Base-by-base conservation (phyloP, 1,139 yeast genomes). In the Hyphopichia buzzinii region DNA sequence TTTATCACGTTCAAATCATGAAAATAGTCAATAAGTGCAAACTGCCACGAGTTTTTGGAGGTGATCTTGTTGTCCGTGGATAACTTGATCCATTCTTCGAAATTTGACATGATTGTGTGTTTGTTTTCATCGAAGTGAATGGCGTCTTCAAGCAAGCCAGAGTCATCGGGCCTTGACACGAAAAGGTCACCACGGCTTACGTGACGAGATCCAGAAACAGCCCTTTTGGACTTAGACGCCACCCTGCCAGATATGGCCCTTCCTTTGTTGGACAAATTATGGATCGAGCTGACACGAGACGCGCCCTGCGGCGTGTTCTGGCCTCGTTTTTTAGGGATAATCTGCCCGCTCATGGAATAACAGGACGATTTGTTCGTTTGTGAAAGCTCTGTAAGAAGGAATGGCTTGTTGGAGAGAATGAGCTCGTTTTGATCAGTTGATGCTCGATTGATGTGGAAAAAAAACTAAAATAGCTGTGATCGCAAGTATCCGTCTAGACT, bases 51-150 rank as follows among this genome's bases (percentile, higher is more conserved):
- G 50, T 83, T 82, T 36, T 75, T 72, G 1, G 80, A 64, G 32
- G 82, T 82, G 55, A 83, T 80, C 54, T 83, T 84, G 57, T 88
- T 89, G 55, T 86, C 95, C 1, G 95, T 85, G n/a, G 94, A 88
- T 62, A 85, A 71, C 55, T 81, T 84, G 71, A 88, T 85, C 89
- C 95, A 85, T 60, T 86, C 92, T 54, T 89, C 96, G 57, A 87
- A 88, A 50, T 88, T 88, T 28, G 71, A 59, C 47, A 72, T 54
- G 41, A 72, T 71, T 11, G 73, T 68, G 43, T 69, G 68, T 40
- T 57, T 66, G 50, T 71, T 72, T 34, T 68, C 71, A 43, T 68
- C 66, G 46, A 71, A 71, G 38, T 64, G 67, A 38, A 70, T 70
- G 34, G 71, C 72, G 37, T 64, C 67, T 29, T 67, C 74, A 5